Evolutionary conservation across 768 basidiomycete species (phyloP).

Genomic region (Boletus patriciae): DNA sequence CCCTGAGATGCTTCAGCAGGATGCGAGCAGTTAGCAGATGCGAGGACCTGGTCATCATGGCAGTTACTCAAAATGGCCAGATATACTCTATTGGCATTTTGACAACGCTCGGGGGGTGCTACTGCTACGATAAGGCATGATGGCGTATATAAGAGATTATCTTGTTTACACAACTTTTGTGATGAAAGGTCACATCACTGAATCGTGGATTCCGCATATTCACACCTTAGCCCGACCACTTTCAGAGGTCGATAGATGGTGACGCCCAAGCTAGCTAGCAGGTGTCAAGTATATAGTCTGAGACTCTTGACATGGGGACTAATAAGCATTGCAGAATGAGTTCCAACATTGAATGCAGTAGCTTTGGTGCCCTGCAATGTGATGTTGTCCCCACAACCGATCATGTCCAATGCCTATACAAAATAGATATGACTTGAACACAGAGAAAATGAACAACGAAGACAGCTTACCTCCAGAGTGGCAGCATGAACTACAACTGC

Average conservation of each 20-base stretch:
- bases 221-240: constrained; percentile 38
- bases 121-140: no score
- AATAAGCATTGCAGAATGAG: constrained; percentile 32
- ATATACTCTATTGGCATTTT: no score
- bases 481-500: constrained; percentile 50
- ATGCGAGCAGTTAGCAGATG: no score
- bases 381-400: constrained; percentile 43
- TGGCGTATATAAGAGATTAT: no score
- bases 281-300: constrained; percentile 42
- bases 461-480: constrained; percentile 46
- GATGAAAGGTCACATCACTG: constrained; percentile 44
- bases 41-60: no score
- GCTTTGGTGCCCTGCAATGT: constrained; percentile 38
- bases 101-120: no score
- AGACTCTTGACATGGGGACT: constrained; percentile 37
- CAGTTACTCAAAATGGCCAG: no score
- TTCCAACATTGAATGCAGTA: constrained; percentile 26
- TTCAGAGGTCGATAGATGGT: constrained; percentile 39
- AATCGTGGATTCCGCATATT: constrained; percentile 28
- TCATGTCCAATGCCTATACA: constrained; percentile 43
- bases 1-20: no score
- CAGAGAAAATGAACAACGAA: not conserved
- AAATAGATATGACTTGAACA: constrained; percentile 31
- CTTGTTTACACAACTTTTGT: no score
- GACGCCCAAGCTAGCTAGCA: constrained; percentile 37